Percentiles rank a stretch among this genome's conserved stretches.
Conservation (phyloP, 768 basidiomycete species). For the Vishniacozyma victoriae region DNA sequence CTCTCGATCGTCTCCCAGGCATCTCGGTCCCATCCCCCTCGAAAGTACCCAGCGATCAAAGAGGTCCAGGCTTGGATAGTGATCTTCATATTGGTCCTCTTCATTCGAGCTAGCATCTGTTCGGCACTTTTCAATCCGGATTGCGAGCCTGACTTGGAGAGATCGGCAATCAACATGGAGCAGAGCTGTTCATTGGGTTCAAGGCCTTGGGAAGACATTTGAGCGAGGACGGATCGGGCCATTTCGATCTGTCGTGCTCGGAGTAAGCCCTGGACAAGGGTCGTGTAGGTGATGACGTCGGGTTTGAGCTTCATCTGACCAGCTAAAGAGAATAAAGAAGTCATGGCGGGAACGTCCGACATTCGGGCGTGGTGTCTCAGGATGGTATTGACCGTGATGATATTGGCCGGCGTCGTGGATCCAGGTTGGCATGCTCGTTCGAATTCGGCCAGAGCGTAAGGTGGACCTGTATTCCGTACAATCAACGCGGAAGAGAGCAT, state of each 20-base stretch:
- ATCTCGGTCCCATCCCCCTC: conserved; percentile 52
- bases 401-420: conserved; percentile 57
- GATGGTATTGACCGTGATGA: conserved; percentile 75
- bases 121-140: conserved; percentile 59
- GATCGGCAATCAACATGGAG: conserved; percentile 70
- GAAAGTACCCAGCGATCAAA: conserved; percentile 66
- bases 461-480: conserved; percentile 25
- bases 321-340: conserved; percentile 58
- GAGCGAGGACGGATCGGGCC: conserved; percentile 57
- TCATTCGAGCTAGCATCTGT: conserved; percentile 71
- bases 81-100: conserved; percentile 50
- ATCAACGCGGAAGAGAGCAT: conserved; percentile 63
- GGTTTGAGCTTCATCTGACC: conserved; percentile 55
- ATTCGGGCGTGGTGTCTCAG: conserved; percentile 62
- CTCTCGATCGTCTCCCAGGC: conserved; percentile 28
- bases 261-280: conserved; percentile 70
- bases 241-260: conserved; percentile 64
- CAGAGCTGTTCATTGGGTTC: conserved; percentile 69
- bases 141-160: conserved; percentile 57
- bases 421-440: conserved; percentile 51
- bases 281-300: conserved; percentile 82
- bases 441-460: conserved; percentile 49
- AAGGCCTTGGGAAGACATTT: conserved; percentile 73
- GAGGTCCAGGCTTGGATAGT: conserved; percentile 81
- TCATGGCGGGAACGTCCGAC: conserved; percentile 61